A percentile compares a stretch with the other conserved stretches of the same genome.
Conservation (phyloP, 2,329 filamentous ascomycete genomes). For the Alternaria sp. region DNA sequence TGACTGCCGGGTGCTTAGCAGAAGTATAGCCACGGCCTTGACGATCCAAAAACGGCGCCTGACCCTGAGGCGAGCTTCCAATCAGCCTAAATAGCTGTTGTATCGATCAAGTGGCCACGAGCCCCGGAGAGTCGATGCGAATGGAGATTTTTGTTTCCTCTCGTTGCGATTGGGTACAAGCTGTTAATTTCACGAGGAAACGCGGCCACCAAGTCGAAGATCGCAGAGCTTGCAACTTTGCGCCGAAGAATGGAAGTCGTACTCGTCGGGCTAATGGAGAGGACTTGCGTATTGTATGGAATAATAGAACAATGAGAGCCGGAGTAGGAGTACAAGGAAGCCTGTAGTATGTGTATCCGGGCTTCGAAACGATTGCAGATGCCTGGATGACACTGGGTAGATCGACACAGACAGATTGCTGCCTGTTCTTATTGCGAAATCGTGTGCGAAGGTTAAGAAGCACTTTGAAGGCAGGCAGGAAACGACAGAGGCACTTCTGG, state of each 20-base stretch:
- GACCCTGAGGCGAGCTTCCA: not conserved
- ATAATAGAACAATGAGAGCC: not conserved
- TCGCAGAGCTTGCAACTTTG: not conserved
- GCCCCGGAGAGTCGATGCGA: not conserved
- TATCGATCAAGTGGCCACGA: not conserved
- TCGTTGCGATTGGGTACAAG: not conserved
- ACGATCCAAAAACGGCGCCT: not conserved
- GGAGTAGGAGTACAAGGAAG: not conserved
- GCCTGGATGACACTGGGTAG: not conserved
- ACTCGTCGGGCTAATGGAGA: not conserved
- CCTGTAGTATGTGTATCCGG: not conserved
- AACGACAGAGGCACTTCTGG: not conserved
- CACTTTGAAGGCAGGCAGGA: not conserved
- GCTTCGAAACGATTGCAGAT: not conserved
- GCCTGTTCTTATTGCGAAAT: not conserved
- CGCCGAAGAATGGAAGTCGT: not conserved
- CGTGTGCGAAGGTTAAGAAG: not conserved
- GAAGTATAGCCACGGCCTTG: not conserved
- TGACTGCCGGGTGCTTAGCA: not conserved
- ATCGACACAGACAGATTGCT: not conserved
- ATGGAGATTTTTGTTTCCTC: not conserved
- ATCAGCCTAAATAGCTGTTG: not conserved
- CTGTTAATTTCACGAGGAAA: not conserved
- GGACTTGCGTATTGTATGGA: not conserved
- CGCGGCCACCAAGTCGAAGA: not conserved